Base-by-base conservation (phyloP, 176 grass and related monocot species). In the Avena atlantica region DNA sequence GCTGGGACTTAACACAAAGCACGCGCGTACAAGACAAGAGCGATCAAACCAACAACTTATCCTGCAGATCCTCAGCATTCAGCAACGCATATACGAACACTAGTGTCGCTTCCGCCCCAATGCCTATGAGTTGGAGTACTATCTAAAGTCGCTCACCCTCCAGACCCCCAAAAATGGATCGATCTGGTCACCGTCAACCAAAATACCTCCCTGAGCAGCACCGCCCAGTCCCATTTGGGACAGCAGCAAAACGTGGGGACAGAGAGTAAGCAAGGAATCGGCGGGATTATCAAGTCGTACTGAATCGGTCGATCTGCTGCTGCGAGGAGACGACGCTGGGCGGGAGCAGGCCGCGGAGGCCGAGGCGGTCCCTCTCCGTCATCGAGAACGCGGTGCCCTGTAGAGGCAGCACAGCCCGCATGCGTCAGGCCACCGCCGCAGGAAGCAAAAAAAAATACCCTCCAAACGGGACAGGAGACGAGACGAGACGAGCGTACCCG, bases 231-330 rank as follows among this genome's bases (percentile, higher is more conserved):
- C 85, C 67, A 59, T 50, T 49, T 21, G 74, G 78, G 27, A 44
- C 59, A 57, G 65, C 56, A 55, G 55, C 64, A 53, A 78, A 12
- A 25, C 34, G 77, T 47, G 19, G 55, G 76, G 37, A 72, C 13
- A 36, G 17, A 9, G 40, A 64, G 6, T 0, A 86, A 83, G 42
- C 25, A 62, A 78, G 7, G 55, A 42, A 76, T 15, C 68, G 70
- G 24, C 20, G 25, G 23, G 17, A 36, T 23, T 12, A 53, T 12
- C 68, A 17, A 58, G 75, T 62, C 88, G 85, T 90, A 95, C 93
- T 98, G 93, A 98, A 98, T 81, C 93, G 90, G 75, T 98, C 92
- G 67, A 98, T 96, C 84, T 98, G 92, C 89, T 96, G 90, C 89
- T 92, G 88, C 62, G 92, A 59, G 71, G 90, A 93, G 85, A 94